Percentiles rank a stretch among this genome's conserved stretches.
phyloP scores from a whole-genome alignment of 345 rosid species.

The Rhodamnia argentea region DNA sequence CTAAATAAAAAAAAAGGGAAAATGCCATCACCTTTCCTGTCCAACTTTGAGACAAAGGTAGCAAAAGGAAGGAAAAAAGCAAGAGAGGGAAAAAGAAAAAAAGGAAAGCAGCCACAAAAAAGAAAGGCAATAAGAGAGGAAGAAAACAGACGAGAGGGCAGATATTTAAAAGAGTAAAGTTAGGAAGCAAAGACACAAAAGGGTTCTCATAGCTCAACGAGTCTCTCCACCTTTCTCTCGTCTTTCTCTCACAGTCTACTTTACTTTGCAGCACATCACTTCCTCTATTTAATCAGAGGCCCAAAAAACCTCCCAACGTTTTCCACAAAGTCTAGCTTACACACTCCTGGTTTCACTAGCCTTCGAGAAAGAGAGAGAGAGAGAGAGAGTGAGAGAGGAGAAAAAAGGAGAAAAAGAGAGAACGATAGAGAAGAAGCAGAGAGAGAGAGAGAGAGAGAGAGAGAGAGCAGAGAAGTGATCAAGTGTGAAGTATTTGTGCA shows the following conservation, averaged over 20 bases:
- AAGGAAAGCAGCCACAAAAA: not conserved
- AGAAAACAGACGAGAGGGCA: conserved; percentile 5
- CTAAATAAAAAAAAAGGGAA: conserved; percentile 18
- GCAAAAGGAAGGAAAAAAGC: conserved; percentile 43
- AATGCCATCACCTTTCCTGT: conserved; percentile 37
- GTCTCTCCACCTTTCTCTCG: not conserved
- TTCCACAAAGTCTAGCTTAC: conserved; percentile 35
- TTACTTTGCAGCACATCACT: not conserved
- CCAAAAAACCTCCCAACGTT: conserved; percentile 17
- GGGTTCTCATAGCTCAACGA: conserved; percentile 4
- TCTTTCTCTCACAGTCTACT: not conserved
- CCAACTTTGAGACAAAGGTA: conserved; percentile 81
- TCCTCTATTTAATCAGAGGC: not conserved
- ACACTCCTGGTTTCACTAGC: conserved; percentile 3
- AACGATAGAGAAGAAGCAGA: not conserved
- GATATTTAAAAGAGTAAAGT: not conserved
- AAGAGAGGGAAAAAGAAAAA: not conserved
- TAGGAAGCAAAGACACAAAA: conserved; percentile 15
- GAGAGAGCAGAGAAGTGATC: not conserved
- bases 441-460: not conserved
- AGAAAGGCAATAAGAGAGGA: conserved; percentile 20
- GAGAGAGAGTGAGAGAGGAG: not conserved
- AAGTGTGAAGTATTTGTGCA: not conserved
- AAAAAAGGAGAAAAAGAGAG: not conserved
- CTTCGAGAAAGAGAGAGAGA: not conserved